These are phyloP conservation scores for Friedmanniomyces simplex DNA, from an alignment of 495 filamentous ascomycete genomes.

Conservation along the genomic window DNA sequence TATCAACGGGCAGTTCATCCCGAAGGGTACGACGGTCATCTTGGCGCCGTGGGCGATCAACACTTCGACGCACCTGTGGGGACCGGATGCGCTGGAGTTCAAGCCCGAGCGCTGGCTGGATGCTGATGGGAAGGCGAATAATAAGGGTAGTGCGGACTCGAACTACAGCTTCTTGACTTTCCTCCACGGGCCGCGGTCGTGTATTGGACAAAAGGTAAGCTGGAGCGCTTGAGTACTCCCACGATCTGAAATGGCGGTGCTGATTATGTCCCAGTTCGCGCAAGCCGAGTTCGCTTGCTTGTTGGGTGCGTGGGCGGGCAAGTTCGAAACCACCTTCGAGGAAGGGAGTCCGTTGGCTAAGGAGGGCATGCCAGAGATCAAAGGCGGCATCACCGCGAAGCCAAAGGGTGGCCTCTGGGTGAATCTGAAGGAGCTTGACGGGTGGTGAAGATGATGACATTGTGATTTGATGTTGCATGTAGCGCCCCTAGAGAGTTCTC, in stretches of 20 bases:
- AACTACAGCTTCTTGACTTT: slow-evolving; percentile 36
- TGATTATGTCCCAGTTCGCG: slow-evolving; percentile 44
- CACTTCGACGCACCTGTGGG: slow-evolving; percentile 29
- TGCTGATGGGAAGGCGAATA: slow-evolving; percentile 25
- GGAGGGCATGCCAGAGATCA: slow-evolving; percentile 26
- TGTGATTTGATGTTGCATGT: background rate
- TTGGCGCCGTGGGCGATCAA: slow-evolving; percentile 40
- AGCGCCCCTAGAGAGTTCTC: no score
- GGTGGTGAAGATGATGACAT: slow-evolving; percentile 12
- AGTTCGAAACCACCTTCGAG: slow-evolving; percentile 51
- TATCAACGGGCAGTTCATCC: slow-evolving; percentile 46
- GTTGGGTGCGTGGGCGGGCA: slow-evolving; percentile 63
- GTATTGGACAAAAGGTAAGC: slow-evolving; percentile 38
- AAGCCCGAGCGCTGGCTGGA: slow-evolving; percentile 36
- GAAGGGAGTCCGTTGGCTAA: slow-evolving; percentile 19
- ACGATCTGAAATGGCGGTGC: background rate
- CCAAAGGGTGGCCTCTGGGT: slow-evolving; percentile 31
- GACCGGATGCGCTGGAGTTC: slow-evolving; percentile 32
- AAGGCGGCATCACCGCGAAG: slow-evolving; percentile 31
- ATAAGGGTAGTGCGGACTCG: slow-evolving; percentile 31
- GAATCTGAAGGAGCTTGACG: slow-evolving; percentile 20
- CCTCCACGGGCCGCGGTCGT: slow-evolving; percentile 39
- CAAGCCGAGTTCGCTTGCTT: slow-evolving; percentile 75
- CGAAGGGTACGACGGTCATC: slow-evolving; percentile 44
- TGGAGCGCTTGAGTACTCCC: background rate